Conservation (phyloP, 768 basidiomycete genomes). For the Basidioascus undulatus region DNA sequence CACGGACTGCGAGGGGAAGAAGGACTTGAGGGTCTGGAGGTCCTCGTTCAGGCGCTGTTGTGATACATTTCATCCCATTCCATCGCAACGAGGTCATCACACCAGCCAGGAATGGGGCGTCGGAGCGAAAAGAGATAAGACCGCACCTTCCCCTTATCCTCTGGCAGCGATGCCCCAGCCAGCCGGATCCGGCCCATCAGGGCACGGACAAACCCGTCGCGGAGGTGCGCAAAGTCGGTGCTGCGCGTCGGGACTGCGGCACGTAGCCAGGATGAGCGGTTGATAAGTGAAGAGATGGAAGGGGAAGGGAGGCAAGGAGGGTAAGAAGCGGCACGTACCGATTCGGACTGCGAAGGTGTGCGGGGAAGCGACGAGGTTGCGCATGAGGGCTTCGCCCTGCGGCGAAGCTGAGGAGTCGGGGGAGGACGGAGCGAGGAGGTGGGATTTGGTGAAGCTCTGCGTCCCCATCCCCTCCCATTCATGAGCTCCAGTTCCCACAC, state of each 20-base stretch:
- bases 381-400: too few species aligned
- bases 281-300: neutral
- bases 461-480: too few species aligned
- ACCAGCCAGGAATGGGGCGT: neutral
- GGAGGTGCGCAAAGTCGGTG: conserved; percentile 52
- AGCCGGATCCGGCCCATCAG: conserved; percentile 35
- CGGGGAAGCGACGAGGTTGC: too few species aligned
- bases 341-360: too few species aligned
- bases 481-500: too few species aligned
- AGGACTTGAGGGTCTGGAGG: conserved; percentile 43
- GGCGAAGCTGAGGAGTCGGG: too few species aligned
- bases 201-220: conserved; percentile 60
- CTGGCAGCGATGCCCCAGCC: conserved; percentile 29
- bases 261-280: neutral
- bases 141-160: conserved; percentile 29
- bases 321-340: too few species aligned
- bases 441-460: too few species aligned
- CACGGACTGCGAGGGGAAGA: too few species aligned
- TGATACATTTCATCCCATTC: too few species aligned
- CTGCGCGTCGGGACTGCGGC: conserved; percentile 47
- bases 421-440: too few species aligned
- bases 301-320: conserved; percentile 6
- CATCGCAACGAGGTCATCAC: too few species aligned
- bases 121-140: neutral
- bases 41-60: conserved; percentile 29